phyloP scores from a whole-genome alignment of 768 basidiomycete genomes.

The Pulveroboletus frians region DNA sequence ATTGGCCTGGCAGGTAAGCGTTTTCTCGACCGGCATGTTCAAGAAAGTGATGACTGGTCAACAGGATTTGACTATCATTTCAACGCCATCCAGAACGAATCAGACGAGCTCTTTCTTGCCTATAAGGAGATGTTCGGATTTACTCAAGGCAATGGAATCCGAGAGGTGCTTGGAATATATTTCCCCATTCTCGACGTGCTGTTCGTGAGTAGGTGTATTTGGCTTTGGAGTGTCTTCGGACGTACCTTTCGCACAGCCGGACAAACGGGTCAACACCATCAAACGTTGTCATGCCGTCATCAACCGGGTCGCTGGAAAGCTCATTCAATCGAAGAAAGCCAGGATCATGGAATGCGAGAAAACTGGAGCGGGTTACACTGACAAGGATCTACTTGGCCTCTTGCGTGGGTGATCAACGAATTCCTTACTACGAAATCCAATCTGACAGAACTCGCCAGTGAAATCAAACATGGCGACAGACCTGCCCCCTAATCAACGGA shows the following conservation, averaged over 20 bases:
- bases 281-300: constrained; percentile 58
- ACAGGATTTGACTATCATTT: constrained; percentile 84
- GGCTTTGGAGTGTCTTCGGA: not conserved
- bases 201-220: constrained; percentile 43
- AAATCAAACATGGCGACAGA: constrained; percentile 77
- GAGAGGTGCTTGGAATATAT: constrained; percentile 50
- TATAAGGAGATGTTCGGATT: constrained; percentile 84
- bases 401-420: constrained; percentile 50
- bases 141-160: constrained; percentile 45
- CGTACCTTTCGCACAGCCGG: constrained; percentile 40
- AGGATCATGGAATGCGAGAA: constrained; percentile 60
- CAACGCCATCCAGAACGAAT: constrained; percentile 73
- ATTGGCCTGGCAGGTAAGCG: constrained; percentile 81
- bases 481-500: constrained; percentile 59
- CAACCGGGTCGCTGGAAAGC: constrained; percentile 60
- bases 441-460: constrained; percentile 42
- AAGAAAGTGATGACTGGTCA: constrained; percentile 6
- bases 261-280: constrained; percentile 45
- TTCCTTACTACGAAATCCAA: not conserved
- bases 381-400: constrained; percentile 73
- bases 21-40: not conserved
- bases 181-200: constrained; percentile 49
- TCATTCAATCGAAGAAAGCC: constrained; percentile 75
- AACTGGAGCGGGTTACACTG: constrained; percentile 46
- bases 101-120: constrained; percentile 71